Evolutionary conservation across 2,329 filamentous ascomycete species (phyloP).

Genomic region (Aspergillus sp.): DNA sequence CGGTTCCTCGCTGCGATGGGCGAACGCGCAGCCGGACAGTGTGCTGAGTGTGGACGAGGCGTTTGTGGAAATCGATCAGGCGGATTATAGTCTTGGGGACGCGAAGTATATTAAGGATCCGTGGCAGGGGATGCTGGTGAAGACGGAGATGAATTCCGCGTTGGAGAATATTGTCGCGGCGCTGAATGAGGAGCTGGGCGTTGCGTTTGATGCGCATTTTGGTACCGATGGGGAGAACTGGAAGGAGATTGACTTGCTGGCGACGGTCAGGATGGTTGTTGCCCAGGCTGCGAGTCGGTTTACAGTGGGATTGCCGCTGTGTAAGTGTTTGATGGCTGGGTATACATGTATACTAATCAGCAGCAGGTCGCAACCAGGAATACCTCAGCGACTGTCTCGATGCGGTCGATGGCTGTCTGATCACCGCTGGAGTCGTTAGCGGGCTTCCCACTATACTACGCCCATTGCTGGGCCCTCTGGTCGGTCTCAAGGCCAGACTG

Average conservation of each 20-base stretch:
- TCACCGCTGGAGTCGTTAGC: slow-evolving; percentile 33
- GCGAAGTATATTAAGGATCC: slow-evolving; percentile 33
- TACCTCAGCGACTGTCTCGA: slow-evolving; percentile 3
- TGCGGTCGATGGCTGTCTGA: slow-evolving; percentile 3
- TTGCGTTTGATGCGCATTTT: slow-evolving; percentile 25
- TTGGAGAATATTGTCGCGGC: slow-evolving; percentile 10
- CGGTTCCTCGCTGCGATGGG: slow-evolving; percentile 41
- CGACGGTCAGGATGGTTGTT: slow-evolving; percentile 27
- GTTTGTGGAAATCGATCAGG: slow-evolving; percentile 33
- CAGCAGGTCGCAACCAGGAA: slow-evolving; percentile 6
- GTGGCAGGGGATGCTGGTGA: slow-evolving; percentile 26
- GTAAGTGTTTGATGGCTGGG: slow-evolving; percentile 12
- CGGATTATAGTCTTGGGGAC: slow-evolving; percentile 39
- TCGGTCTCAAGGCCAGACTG: slow-evolving; percentile 18
- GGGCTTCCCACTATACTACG: slow-evolving; percentile 32
- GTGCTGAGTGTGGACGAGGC: slow-evolving; percentile 36
- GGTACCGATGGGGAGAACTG: slow-evolving; percentile 24
- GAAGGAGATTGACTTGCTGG: slow-evolving; percentile 23
- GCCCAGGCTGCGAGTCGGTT: slow-evolving; percentile 28
- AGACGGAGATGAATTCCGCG: slow-evolving; percentile 24
- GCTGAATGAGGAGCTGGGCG: slow-evolving; percentile 25
- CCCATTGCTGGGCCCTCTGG: slow-evolving; percentile 30
- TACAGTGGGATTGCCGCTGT: slow-evolving; percentile 29
- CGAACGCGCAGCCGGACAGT: slow-evolving; percentile 40
- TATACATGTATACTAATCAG: not conserved